Conservation (phyloP, 2,329 filamentous ascomycete genomes). For the Talaromyces marneffei region DNA sequence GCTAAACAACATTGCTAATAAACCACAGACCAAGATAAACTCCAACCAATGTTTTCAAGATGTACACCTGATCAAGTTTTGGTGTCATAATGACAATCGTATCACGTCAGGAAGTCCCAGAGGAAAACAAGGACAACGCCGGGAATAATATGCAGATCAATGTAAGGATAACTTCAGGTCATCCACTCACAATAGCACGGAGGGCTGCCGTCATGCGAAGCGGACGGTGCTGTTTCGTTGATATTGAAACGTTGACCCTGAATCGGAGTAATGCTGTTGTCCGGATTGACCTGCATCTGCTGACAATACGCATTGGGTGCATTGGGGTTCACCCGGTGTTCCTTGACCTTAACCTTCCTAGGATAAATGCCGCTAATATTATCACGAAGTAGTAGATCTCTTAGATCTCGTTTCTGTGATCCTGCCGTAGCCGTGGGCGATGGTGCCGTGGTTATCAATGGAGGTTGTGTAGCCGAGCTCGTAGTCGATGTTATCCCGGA, state of each 20-base stretch:
- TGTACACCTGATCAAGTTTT: neutral
- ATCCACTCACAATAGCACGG: conserved; percentile 15
- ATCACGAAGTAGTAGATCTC: neutral
- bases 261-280: conserved; percentile 39
- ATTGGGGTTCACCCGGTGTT: conserved; percentile 49
- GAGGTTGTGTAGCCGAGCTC: conserved; percentile 11
- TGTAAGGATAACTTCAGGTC: neutral
- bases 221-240: conserved; percentile 26
- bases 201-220: neutral
- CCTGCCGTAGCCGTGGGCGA: conserved; percentile 20
- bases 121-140: neutral
- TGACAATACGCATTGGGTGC: conserved; percentile 54
- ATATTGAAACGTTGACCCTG: conserved; percentile 27
- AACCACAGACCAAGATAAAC: neutral
- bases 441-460: conserved; percentile 7
- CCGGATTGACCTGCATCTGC: conserved; percentile 55
- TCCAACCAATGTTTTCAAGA: neutral
- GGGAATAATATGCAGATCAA: neutral
- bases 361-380: conserved; percentile 37
- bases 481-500: conserved; percentile 6
- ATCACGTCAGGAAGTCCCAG: conserved; percentile 1
- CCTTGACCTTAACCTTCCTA: conserved; percentile 60
- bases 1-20: neutral
- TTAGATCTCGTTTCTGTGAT: conserved; percentile 10
- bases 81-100: neutral